A percentile compares a stretch with the other conserved stretches of the same genome.
Conservation (phyloP, 306 rosid species). For the Castanea crenata region DNA sequence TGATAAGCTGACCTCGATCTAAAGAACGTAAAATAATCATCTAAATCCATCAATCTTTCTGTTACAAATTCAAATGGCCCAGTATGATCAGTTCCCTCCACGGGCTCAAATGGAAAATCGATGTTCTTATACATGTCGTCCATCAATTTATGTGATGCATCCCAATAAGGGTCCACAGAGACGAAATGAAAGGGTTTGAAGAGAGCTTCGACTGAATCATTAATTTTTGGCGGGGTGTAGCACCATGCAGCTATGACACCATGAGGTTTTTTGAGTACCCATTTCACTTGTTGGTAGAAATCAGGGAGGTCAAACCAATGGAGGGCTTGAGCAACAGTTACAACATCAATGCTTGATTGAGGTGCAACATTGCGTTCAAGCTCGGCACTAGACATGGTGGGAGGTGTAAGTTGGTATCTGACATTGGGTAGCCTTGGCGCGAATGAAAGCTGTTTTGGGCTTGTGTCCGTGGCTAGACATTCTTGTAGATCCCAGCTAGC, state of each 20-base stretch:
- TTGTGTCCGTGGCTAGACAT: conserved; percentile 70
- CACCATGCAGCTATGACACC: conserved; percentile 82
- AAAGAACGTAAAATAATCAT: conserved; percentile 44
- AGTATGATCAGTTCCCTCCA: conserved; percentile 53
- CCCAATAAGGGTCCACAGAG: conserved; percentile 51
- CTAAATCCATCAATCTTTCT: conserved; percentile 50
- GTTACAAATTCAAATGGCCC: conserved; percentile 66
- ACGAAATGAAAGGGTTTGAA: conserved; percentile 27
- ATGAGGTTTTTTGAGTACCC: conserved; percentile 63
- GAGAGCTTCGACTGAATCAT: conserved; percentile 30
- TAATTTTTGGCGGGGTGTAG: conserved; percentile 54
- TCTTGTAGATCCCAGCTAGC: conserved; percentile 56
- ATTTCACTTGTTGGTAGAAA: conserved; percentile 57
- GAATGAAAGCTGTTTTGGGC: conserved; percentile 50
- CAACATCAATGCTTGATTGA: conserved; percentile 54
- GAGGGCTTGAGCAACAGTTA: conserved; percentile 68
- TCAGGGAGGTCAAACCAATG: conserved; percentile 70
- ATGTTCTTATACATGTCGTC: conserved; percentile 47
- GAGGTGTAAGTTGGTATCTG: conserved; percentile 47
- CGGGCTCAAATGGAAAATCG: conserved; percentile 70
- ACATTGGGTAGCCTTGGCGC: conserved; percentile 61
- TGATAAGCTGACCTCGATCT: conserved; percentile 82
- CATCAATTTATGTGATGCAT: conserved; percentile 40
- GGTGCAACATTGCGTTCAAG: conserved; percentile 46
- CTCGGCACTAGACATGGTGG: conserved; percentile 48